Conservation (phyloP, 2,329 filamentous ascomycete species). For the Neofusicoccum ribis region DNA sequence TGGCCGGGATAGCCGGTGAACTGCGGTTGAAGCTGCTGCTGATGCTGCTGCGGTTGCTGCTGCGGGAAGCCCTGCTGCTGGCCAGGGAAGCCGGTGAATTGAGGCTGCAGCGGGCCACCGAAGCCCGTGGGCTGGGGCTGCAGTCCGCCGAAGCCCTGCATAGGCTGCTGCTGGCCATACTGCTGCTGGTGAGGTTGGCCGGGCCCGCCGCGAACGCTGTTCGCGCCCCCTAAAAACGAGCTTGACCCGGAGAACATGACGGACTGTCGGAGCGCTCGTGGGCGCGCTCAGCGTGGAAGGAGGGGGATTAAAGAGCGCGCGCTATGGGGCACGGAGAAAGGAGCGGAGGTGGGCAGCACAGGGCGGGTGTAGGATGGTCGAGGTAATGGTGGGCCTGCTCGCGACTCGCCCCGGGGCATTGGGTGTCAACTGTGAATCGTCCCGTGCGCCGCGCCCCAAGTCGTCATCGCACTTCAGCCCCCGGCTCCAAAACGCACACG, state of each 20-base stretch:
- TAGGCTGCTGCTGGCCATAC: conserved; percentile 57
- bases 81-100: conserved; percentile 59
- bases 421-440: background rate
- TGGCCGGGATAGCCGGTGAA: conserved; percentile 52
- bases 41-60: conserved; percentile 44
- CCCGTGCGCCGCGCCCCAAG: background rate
- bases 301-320: background rate
- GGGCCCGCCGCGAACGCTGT: conserved; percentile 66
- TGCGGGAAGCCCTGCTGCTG: conserved; percentile 46
- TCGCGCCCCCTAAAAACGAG: conserved; percentile 78
- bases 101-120: conserved; percentile 60
- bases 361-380: background rate
- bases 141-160: conserved; percentile 50
- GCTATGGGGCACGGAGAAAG: conserved; percentile 8
- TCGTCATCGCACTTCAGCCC: conserved; percentile 1
- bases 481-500: background rate
- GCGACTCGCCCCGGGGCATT: background rate
- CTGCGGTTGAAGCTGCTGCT: conserved; percentile 43
- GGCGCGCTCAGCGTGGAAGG: background rate
- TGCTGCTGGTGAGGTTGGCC: conserved; percentile 51
- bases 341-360: background rate
- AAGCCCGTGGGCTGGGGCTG: conserved; percentile 56
- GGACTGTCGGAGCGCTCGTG: background rate
- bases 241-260: conserved; percentile 89
- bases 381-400: background rate